Evolutionary conservation across 148 eudicot genomes (phyloP).

Genomic region (Chenopodium album): DNA sequence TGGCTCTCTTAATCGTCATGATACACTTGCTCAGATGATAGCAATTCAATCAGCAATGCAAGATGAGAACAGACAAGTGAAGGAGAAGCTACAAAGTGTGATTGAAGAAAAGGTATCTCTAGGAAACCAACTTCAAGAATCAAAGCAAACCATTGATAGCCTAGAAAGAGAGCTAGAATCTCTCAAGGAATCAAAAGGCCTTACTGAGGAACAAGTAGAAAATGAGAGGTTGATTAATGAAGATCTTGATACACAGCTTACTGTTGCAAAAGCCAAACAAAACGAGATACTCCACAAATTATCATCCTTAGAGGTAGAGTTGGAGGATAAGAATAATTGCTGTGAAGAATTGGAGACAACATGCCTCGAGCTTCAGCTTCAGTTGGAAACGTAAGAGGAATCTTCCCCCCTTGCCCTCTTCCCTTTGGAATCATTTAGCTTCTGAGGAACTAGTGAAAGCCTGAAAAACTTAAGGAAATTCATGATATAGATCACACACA

Average conservation of each 20-base stretch:
- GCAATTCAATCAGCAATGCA: conserved; percentile 37
- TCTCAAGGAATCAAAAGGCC: conserved; percentile 45
- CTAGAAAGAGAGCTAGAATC: conserved; percentile 42
- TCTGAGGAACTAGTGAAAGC: no score
- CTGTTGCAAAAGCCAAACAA: conserved; percentile 50
- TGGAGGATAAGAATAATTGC: conserved; percentile 62
- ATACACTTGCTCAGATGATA: conserved; percentile 41
- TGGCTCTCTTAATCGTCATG: conserved; percentile 29
- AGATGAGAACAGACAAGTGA: conserved; percentile 34
- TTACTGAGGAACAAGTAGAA: conserved; percentile 61
- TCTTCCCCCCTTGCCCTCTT: not conserved
- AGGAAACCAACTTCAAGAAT: conserved; percentile 38
- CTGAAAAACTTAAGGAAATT: no score
- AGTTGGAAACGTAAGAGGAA: conserved; percentile 70
- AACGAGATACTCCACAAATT: conserved; percentile 57
- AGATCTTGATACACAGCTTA: conserved; percentile 73
- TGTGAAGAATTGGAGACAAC: conserved; percentile 79
- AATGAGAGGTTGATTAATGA: conserved; percentile 66
- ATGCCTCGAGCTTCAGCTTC: conserved; percentile 89
- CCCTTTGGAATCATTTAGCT: no score
- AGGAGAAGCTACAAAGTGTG: conserved; percentile 30
- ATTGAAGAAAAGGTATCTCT: conserved; percentile 33
- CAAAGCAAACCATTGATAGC: conserved; percentile 37
- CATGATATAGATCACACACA: not conserved
- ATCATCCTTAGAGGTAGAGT: conserved; percentile 66